Percentiles rank a stretch among this genome's conserved stretches.
These are phyloP conservation scores for Angophora floribunda DNA, from an alignment of 345 rosid species.

Conservation along the genomic window DNA sequence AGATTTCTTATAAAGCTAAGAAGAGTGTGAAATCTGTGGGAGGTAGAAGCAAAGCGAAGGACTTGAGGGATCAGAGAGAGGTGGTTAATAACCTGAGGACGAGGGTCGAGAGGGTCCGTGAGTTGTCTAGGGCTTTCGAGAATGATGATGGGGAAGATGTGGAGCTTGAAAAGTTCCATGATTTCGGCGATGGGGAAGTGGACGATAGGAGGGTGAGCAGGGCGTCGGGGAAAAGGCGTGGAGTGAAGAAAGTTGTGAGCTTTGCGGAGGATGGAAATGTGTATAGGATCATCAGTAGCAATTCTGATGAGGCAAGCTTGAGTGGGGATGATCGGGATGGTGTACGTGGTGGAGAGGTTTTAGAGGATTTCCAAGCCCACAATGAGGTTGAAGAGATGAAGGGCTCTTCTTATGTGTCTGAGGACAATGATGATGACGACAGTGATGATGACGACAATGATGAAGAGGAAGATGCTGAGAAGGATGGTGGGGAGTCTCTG, in stretches of 20 bases:
- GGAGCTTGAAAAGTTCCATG: slow-evolving; percentile 61
- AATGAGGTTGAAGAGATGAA: slow-evolving; percentile 18
- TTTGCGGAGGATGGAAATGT: slow-evolving; percentile 47
- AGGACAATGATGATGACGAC: slow-evolving; percentile 14
- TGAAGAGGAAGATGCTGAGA: neutral
- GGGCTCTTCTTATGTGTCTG: slow-evolving; percentile 8
- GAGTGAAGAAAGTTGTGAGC: slow-evolving; percentile 39
- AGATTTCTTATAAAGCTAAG: slow-evolving; percentile 12
- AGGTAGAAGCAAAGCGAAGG: slow-evolving; percentile 12
- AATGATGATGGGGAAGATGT: slow-evolving; percentile 34
- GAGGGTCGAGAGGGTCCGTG: slow-evolving; percentile 29
- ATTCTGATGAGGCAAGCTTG: slow-evolving; percentile 8
- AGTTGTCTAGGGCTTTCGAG: slow-evolving; percentile 25
- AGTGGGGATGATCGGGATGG: slow-evolving; percentile 32
- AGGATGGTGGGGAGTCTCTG: slow-evolving; percentile 9
- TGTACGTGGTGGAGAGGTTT: slow-evolving; percentile 21
- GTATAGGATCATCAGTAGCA: slow-evolving; percentile 19
- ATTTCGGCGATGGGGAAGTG: slow-evolving; percentile 20
- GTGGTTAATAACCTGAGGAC: slow-evolving; percentile 28
- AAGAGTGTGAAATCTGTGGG: slow-evolving; percentile 14
- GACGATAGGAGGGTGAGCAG: slow-evolving; percentile 20
- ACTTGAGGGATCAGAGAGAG: slow-evolving; percentile 20
- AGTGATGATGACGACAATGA: slow-evolving; percentile 3
- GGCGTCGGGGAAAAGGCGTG: slow-evolving; percentile 20
- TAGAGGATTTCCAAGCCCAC: slow-evolving; percentile 1